Evolutionary conservation across 75 land plant species (phyloP), one percentile per base, ranked within the genome.

Genomic region (Pinus taeda): DNA sequence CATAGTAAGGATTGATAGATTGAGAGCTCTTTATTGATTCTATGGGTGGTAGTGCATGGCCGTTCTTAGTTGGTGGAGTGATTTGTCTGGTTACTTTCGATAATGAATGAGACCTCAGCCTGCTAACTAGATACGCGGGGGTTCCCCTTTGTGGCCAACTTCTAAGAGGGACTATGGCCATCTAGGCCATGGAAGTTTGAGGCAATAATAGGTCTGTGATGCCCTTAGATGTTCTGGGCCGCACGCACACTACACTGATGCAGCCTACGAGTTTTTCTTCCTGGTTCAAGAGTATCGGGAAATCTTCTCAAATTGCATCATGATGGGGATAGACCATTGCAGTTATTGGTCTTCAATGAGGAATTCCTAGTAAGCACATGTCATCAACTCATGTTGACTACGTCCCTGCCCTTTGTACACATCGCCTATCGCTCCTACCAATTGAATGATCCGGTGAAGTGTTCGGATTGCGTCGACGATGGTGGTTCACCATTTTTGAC

Each of bases 41-140:
- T 85, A 82, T 85, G 81, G 87, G 84, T 82, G 87, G 87, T 85
- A 84, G 87, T 85, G 81, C 84, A 85, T 85, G 84, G 84, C 71
- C 77, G 77, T 85, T 85, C 81, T 82, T 85, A 85, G 84, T 85
- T 85, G 84, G 86, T 81, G 92, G 94, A 92, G 88, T 83, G 84
- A 92, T 90, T 92, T 93, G 93, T 90, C 89, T 84, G 89, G 95
- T 90, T 93, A 90, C 90, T 90, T 93, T 82, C 79, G 86, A 81
- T 91, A 90, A 93, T 83, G 89, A 93, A 90, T 88, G 91, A 93
- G 95, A 93, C 95, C 95, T 93, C 93, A 88, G 88, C 93, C 87
- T 88, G 85, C 89, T 93, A 91, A 89, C 91, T 89, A 89, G 89
- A 90, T 85, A 90, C 65, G 78, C 30, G 57, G 85, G 75, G 85